A percentile compares a stretch with the other conserved stretches of the same genome.
Conservation (phyloP, 1,139 yeast species). For the Hemisphaericaspora xylanilytica region DNA sequence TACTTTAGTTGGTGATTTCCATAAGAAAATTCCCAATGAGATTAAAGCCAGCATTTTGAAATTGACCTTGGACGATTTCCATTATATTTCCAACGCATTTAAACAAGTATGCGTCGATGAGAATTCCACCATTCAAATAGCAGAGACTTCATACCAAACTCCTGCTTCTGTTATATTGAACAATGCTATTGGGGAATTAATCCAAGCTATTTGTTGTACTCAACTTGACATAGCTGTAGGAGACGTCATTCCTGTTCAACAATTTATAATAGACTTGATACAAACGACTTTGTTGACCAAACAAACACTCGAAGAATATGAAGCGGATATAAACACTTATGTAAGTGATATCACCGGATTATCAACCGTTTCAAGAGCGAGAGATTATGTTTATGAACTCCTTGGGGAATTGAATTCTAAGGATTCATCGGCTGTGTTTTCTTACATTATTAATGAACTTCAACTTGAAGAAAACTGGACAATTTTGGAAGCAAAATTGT, state of each 20-base stretch:
- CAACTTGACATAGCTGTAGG: slow-evolving; percentile 27
- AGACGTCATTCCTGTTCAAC: slow-evolving; percentile 10
- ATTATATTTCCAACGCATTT: slow-evolving; percentile 17
- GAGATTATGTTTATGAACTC: slow-evolving; percentile 55
- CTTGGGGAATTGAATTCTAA: slow-evolving; percentile 41
- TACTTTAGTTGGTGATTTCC: slow-evolving; percentile 31
- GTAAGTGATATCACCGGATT: slow-evolving; percentile 75
- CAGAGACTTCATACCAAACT: not conserved
- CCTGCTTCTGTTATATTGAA: slow-evolving; percentile 11
- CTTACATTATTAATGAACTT: slow-evolving; percentile 18
- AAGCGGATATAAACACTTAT: slow-evolving; percentile 61
- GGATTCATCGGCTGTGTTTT: slow-evolving; percentile 34
- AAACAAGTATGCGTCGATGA: slow-evolving; percentile 9
- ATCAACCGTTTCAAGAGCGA: slow-evolving; percentile 42
- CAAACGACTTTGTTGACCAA: slow-evolving; percentile 26
- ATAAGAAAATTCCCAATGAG: slow-evolving; percentile 25
- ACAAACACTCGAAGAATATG: slow-evolving; percentile 31
- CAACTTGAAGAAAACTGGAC: slow-evolving; percentile 19
- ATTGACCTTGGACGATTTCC: slow-evolving; percentile 23
- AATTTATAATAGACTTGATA: slow-evolving; percentile 24
- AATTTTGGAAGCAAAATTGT: slow-evolving; percentile 39
- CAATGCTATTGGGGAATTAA: slow-evolving; percentile 20
- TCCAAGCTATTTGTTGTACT: slow-evolving; percentile 25
- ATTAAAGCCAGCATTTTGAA: slow-evolving; percentile 18
- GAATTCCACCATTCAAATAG: not conserved